Evolutionary conservation across 805 yeast species (phyloP), one percentile per base, ranked within the genome.

Genomic region (Pichia nanzhaoensis): DNA sequence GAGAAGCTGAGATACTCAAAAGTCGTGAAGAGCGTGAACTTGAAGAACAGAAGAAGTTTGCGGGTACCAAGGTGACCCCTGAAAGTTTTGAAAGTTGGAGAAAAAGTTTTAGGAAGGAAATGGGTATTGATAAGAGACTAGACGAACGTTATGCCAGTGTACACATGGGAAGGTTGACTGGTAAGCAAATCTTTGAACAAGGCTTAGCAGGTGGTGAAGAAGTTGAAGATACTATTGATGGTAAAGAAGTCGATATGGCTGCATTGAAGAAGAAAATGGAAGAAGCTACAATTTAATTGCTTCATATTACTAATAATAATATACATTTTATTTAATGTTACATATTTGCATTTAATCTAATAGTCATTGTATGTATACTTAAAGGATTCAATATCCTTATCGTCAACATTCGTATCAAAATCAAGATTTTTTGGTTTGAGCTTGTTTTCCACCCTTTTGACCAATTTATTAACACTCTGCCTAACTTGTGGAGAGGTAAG

Each of bases 21-120:
- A 75, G 73, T 50, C 65, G 84, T 17, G 67, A 72, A 42, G 80
- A 71, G 19, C 78, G 78, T 51, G 98, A 93, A 61, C 73, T 70
- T 55, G 82, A 82, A 62, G 96, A 89, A 60, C 95, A 88, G 61
- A 82, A 82, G 61, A 93, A 93, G 64, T 91, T 91, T 65, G 70
- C 73, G 34, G 99, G 99, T 31, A 93, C 98, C 1, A 77, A 84
- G 44, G 96, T 91, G 5, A 91, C 97, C 1, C 66, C 63, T 14
- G 95, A 85, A 53, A 71, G 82, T n/a, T 91, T 77, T 60, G 59
- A 61, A 2, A 70, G 62, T 38, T 91, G 99, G 99, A 72, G 95
- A 57, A 45, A 47, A 3, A 69, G 65, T 42, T 90, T 93, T 64
- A 73, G 95, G 47, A 67, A 70, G 46, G 96, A 86, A 56, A 65